Evolutionary conservation across 2,329 filamentous ascomycete genomes (phyloP).

Genomic region (Fusarium phyllophilum): DNA sequence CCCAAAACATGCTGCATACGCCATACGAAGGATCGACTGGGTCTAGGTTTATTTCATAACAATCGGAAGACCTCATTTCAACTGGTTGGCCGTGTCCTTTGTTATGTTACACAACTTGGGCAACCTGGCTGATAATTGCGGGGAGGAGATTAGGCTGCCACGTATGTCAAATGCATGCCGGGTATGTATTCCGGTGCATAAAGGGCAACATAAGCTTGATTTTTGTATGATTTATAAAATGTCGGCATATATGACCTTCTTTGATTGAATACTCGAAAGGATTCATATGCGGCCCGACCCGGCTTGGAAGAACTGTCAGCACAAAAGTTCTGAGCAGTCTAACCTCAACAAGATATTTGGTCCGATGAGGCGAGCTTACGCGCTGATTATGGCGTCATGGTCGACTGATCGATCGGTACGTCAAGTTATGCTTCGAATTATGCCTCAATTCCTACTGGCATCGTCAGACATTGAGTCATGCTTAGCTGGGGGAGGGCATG

Average conservation of each 20-base stretch:
- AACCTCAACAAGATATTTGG: not conserved
- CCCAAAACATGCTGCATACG: not conserved
- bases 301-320: not conserved
- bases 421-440: not conserved
- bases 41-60: not conserved
- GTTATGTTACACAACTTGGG: not conserved
- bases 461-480: not conserved
- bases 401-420: not conserved
- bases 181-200: not conserved
- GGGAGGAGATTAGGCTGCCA: not conserved
- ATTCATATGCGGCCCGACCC: not conserved
- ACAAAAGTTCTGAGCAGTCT: not conserved
- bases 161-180: not conserved
- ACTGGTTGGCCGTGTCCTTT: not conserved
- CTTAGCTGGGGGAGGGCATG: not conserved
- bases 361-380: not conserved
- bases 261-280: not conserved
- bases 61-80: not conserved
- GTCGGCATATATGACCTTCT: not conserved
- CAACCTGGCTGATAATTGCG: not conserved
- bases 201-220: not conserved
- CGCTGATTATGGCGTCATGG: not conserved
- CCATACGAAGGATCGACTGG: not conserved
- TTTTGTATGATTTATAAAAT: not conserved
- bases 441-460: not conserved